Percentiles rank a stretch among this genome's conserved stretches.
Conservation (phyloP, 2,329 filamentous ascomycete genomes). For the Aspergillus sp. region DNA sequence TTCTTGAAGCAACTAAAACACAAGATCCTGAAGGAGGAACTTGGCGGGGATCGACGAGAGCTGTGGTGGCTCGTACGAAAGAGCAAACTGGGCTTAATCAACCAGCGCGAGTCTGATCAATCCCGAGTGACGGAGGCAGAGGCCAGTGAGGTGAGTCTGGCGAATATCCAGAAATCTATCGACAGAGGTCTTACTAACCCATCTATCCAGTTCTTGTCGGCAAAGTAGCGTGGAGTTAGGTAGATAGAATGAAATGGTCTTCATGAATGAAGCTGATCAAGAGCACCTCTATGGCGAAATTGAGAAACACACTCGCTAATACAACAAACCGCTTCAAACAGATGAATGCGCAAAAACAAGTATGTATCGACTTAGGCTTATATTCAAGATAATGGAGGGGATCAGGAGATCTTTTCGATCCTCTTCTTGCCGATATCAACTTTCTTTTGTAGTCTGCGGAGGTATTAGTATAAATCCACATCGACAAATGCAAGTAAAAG, state of each 20-base stretch:
- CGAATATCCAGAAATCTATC: not conserved
- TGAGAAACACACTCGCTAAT: too few relatives aligned
- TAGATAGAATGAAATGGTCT: not conserved
- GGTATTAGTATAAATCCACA: slow-evolving; percentile 15
- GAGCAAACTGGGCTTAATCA: slow-evolving; percentile 70
- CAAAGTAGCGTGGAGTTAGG: not conserved
- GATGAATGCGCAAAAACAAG: not conserved
- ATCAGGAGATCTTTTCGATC: slow-evolving; percentile 46
- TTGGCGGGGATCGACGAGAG: slow-evolving; percentile 75
- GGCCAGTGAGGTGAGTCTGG: slow-evolving; percentile 55
- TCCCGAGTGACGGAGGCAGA: slow-evolving; percentile 69
- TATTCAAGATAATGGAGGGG: not conserved
- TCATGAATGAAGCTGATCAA: not conserved
- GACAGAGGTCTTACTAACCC: not conserved
- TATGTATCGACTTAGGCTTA: not conserved
- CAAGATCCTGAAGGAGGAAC: slow-evolving; percentile 64
- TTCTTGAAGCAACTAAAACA: slow-evolving; percentile 71
- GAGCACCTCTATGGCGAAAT: not conserved
- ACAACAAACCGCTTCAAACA: not conserved
- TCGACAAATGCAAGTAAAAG: not conserved
- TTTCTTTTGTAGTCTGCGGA: slow-evolving; percentile 43
- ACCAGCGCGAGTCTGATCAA: slow-evolving; percentile 58
- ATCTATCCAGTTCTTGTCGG: slow-evolving; percentile 6
- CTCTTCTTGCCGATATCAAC: slow-evolving; percentile 49
- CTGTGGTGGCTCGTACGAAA: slow-evolving; percentile 76